These are phyloP conservation scores for Paramecium primaurelia DNA, from an alignment of 73 alveolate species.

Conservation along the genomic window DNA sequence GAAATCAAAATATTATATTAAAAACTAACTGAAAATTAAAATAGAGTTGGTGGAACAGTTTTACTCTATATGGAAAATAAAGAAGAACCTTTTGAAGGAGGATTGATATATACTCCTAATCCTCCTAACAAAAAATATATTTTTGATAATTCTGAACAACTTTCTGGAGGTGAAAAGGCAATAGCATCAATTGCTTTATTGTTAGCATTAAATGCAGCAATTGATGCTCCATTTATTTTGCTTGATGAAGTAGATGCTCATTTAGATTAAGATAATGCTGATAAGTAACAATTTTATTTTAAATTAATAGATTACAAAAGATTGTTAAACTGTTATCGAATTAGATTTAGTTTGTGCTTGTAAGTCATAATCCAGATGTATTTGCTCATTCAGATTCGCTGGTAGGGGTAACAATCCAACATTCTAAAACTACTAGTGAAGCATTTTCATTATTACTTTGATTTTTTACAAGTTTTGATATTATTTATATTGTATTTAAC, in stretches of 20 bases:
- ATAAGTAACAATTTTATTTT: not conserved
- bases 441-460: slow-evolving; percentile 24
- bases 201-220: slow-evolving; percentile 73
- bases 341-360: not conserved
- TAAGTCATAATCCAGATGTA: slow-evolving; percentile 37
- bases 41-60: slow-evolving; percentile 86
- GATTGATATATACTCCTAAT: slow-evolving; percentile 79
- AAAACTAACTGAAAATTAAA: slow-evolving; percentile 75
- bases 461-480: not conserved
- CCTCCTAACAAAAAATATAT: slow-evolving; percentile 93
- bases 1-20: slow-evolving; percentile 67
- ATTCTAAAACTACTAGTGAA: slow-evolving; percentile 23
- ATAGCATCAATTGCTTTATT: slow-evolving; percentile 86
- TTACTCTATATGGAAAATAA: slow-evolving; percentile 77
- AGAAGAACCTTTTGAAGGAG: slow-evolving; percentile 87
- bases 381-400: slow-evolving; percentile 22
- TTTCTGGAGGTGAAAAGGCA: slow-evolving; percentile 95
- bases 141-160: slow-evolving; percentile 63
- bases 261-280: slow-evolving; percentile 78
- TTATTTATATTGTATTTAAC: not conserved
- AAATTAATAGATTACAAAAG: not conserved
- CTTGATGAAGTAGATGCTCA: slow-evolving; percentile 95
- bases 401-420: slow-evolving; percentile 7
- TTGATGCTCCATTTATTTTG: slow-evolving; percentile 77
- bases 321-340: not conserved